Evolutionary conservation across 768 basidiomycete genomes (phyloP).

Genomic region (Leccinum imitatum): DNA sequence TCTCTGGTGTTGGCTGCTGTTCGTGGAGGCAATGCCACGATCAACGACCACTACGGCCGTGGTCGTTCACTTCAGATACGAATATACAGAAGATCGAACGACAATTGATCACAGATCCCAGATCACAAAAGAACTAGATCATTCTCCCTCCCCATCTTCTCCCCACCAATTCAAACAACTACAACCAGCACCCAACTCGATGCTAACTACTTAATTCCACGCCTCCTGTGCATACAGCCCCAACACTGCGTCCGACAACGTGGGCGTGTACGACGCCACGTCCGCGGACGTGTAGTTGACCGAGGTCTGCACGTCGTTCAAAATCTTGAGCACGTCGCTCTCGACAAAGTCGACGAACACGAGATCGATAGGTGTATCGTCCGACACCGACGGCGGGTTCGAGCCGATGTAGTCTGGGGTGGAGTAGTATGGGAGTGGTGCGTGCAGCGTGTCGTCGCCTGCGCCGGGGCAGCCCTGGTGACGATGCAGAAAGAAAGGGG

Average conservation of each 20-base stretch:
- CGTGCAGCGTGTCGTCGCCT: constrained; percentile 72
- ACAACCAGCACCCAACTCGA: too few species aligned
- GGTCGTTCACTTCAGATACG: too few species aligned
- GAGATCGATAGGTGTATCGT: constrained; percentile 60
- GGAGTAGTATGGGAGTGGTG: constrained; percentile 54
- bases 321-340: constrained; percentile 44
- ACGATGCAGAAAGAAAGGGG: neutral
- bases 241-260: constrained; percentile 39
- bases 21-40: too few species aligned
- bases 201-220: constrained; percentile 25
- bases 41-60: too few species aligned
- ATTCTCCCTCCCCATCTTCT: too few species aligned
- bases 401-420: constrained; percentile 62
- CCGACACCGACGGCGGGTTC: constrained; percentile 47
- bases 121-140: too few species aligned
- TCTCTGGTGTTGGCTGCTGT: too few species aligned
- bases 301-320: constrained; percentile 55
- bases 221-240: constrained; percentile 39
- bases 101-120: too few species aligned
- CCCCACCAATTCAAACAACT: too few species aligned
- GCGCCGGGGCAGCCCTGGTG: constrained; percentile 66
- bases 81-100: too few species aligned
- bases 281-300: constrained; percentile 53
- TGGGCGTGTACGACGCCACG: constrained; percentile 51
- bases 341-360: constrained; percentile 76